Evolutionary conservation across 129 eudicot species (phyloP), one percentile per base, ranked within the genome.

Genomic region (Silybum marianum): DNA sequence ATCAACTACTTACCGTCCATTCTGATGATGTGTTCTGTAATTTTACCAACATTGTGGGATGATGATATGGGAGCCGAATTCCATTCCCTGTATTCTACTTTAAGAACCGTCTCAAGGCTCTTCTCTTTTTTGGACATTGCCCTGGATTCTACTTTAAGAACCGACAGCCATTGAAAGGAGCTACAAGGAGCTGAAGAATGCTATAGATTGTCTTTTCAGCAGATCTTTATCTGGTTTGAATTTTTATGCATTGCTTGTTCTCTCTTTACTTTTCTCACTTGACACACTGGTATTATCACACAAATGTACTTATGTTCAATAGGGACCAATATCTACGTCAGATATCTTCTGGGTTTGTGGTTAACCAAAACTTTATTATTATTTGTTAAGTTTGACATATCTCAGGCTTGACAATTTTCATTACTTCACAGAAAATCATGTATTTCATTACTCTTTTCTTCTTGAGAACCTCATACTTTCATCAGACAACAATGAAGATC

Each of bases 381-480:
- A 40, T 24, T 12, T 8, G 28, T 72, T 74, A 46, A 21, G 76
- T 75, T 72, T 66, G 60, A 25, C 30, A 21, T 14, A 23, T 54
- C 16, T 68, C 34, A 34, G 32, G 30, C 44, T 30, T 51, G 51
- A 69, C 21, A 24, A 65, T 71, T 25, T 80, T 76, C 58, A 18
- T 87, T 19, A 26, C 65, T 80, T 71, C 23, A 76, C 97, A 96
- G 99, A 91, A 96, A 93, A 83, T 93, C 38, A 96, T 93, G 91
- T 89, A 91, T 93, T 88, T 88, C 90, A 90, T 28, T 28, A 28
- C 30, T 28, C 97, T 79, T 95, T 96, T 84, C 90, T 96, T 84
- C 90, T 93, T 39, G 99, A 96, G 86, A 96, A 96, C 83, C 98
- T 96, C 71, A 90, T 91, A 21, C 98, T 96, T 69, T 96, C 96